Base-by-base conservation (phyloP, 78 protist genomes). In the Pelomyxa schiedti region DNA sequence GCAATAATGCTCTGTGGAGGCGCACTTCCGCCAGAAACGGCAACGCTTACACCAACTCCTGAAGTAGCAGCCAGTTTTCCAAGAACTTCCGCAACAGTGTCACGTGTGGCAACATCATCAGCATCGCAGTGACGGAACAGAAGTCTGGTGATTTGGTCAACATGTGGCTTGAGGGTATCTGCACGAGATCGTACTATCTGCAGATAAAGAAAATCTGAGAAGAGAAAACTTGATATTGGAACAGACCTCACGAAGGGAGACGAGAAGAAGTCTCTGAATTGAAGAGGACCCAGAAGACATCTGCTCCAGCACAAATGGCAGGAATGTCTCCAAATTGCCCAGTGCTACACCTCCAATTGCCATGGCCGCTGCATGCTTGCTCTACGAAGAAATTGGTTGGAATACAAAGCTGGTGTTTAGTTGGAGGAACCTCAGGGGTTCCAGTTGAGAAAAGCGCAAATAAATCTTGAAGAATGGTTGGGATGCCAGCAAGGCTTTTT, bases 71-170 rank as follows among this genome's bases (percentile, higher is more conserved):
- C 16, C 32, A 94, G 82, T 66, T 83, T 80, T 38, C 97, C 97
- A 7, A 94, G 76, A 73, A 96, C 93, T 24, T 94, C 97, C 3
- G 94, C 80, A 30, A 90, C 95, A 22, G 93, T 76, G 39, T 73
- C 92, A 71, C 94, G 89, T n/a, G 84, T 87, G 66, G 95, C 96
- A 38, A 93, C 97, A 38, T 94, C 96, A 42, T 69, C 80, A 32
- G 35, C 9, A 39, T 80, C 93, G 39, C 88, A 73, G 28, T 87
- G 64, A 0, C 64, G 85, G 42, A 89, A 77, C 32, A 93, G 77
- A 1, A 84, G 16, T 39, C 77, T 78, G 2, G 87, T 52, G 9
- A 89, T 42, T 4, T 9, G 32, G 42, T 37, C 71, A 7, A 87
- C 42, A 64, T 37, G 70, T 64, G 90, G 85, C 36, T n/a, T n/a